phyloP scores from a whole-genome alignment of 164 flowering plant genomes.

The Warburgia ugandensis region DNA sequence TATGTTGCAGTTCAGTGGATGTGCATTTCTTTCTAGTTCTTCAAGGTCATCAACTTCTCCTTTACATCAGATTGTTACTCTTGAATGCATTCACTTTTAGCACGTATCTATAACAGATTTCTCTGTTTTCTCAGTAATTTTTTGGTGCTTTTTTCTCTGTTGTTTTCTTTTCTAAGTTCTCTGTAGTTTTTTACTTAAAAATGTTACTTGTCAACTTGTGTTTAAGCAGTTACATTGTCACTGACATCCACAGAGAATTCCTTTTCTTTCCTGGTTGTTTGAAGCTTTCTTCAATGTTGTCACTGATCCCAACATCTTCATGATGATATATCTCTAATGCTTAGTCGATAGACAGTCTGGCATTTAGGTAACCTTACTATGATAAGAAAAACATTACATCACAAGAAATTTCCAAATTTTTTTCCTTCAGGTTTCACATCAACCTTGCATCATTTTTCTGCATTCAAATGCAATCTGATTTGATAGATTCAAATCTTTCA shows the following conservation, averaged over 20 bases:
- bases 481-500: neutral
- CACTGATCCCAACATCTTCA: neutral
- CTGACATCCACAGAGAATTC: neutral
- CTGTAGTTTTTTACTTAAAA: neutral
- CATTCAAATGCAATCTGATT: neutral
- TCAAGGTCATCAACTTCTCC: neutral
- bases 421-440: too few relatives aligned
- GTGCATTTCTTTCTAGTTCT: neutral
- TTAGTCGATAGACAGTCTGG: neutral
- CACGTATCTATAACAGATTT: too few relatives aligned
- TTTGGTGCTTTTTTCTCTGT: neutral
- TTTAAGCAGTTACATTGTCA: neutral
- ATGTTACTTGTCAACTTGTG: neutral
- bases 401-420: too few relatives aligned
- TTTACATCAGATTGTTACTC: neutral
- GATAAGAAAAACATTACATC: too few relatives aligned
- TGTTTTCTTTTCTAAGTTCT: neutral
- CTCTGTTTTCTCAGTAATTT: too few relatives aligned
- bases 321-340: too few relatives aligned
- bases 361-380: neutral
- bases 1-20: too few relatives aligned
- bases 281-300: neutral
- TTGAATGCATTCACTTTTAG: neutral
- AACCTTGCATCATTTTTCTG: neutral
- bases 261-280: neutral